Conservation (phyloP, 2,329 filamentous ascomycete species). For the Pezicula carpinea region DNA sequence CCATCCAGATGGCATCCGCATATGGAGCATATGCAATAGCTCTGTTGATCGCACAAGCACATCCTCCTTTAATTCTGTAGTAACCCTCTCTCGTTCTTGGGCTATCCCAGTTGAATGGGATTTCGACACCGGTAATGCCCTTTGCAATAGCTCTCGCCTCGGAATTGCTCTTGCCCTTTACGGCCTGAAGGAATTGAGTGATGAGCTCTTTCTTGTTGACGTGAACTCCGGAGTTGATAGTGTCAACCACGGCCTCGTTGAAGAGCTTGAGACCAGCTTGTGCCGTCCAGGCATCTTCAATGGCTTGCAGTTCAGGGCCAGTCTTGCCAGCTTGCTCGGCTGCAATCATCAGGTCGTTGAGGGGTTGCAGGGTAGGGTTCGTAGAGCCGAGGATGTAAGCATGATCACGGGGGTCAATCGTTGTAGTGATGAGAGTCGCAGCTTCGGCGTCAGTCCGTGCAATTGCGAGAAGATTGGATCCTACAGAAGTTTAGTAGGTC, state of each 20-base stretch:
- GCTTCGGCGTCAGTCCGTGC: constrained; percentile 97
- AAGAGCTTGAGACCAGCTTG: constrained; percentile 83
- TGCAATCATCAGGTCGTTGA: constrained; percentile 85
- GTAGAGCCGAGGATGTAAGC: constrained; percentile 87
- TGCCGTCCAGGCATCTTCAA: constrained; percentile 83
- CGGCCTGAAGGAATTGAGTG: constrained; percentile 58
- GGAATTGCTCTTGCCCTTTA: constrained; percentile 78
- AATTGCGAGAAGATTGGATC: constrained; percentile 80
- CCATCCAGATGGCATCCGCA: constrained; percentile 98
- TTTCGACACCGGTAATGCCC: constrained; percentile 69
- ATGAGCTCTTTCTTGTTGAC: constrained; percentile 66
- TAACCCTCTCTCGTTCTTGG: constrained; percentile 90
- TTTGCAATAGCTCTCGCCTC: constrained; percentile 80
- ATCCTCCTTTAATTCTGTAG: constrained; percentile 89
- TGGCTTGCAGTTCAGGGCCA: constrained; percentile 76
- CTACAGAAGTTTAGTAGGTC: constrained; percentile 33
- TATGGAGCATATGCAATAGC: constrained; percentile 90
- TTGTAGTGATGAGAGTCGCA: constrained; percentile 92
- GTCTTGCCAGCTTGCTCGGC: constrained; percentile 79
- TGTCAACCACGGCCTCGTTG: constrained; percentile 80
- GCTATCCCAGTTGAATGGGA: constrained; percentile 95
- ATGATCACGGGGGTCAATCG: constrained; percentile 94
- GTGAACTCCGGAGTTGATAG: constrained; percentile 65
- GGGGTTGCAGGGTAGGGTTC: constrained; percentile 76
- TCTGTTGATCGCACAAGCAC: constrained; percentile 84